Conservation (phyloP, 768 basidiomycete species). For the Dioszegia hungarica region DNA sequence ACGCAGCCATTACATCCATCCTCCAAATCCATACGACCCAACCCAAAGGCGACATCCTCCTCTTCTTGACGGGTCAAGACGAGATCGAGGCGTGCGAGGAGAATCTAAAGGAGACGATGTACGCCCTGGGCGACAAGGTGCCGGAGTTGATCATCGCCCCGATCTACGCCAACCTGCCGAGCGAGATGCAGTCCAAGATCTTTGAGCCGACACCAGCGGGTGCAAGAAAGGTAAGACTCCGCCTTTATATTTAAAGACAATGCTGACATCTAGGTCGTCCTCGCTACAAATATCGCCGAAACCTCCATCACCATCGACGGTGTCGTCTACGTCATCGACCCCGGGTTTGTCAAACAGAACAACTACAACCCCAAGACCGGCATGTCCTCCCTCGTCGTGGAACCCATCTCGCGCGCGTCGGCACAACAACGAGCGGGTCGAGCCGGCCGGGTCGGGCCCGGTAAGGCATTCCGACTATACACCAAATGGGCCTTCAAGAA, state of each 20-base stretch:
- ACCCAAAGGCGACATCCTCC: conserved; percentile 92
- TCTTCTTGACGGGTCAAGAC: conserved; percentile 98
- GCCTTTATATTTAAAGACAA: not conserved
- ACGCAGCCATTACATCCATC: conserved; percentile 96
- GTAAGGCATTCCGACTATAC: conserved; percentile 96
- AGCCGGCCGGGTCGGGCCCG: conserved; percentile 95
- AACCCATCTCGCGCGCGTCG: conserved; percentile 94
- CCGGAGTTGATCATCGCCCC: conserved; percentile 91
- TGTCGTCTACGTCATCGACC: conserved; percentile 98
- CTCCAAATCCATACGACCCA: conserved; percentile 99
- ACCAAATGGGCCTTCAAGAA: conserved; percentile 98
- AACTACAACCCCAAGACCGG: conserved; percentile 97
- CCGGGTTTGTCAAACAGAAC: conserved; percentile 98
- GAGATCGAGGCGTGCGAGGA: conserved; percentile 98
- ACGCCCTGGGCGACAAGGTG: conserved; percentile 92
- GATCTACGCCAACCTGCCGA: conserved; percentile 97
- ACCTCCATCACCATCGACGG: conserved; percentile 99
- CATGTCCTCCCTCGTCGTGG: conserved; percentile 94
- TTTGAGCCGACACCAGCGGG: conserved; percentile 98
- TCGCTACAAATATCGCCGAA: conserved; percentile 99
- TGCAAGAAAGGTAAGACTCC: conserved; percentile 63
- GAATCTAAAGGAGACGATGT: conserved; percentile 89
- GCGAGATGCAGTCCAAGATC: conserved; percentile 99
- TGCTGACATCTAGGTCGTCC: conserved; percentile 60
- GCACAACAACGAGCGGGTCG: conserved; percentile 96